Conservation (phyloP, 176 grass and related monocot species). For the Coix lacrymajobi region DNA sequence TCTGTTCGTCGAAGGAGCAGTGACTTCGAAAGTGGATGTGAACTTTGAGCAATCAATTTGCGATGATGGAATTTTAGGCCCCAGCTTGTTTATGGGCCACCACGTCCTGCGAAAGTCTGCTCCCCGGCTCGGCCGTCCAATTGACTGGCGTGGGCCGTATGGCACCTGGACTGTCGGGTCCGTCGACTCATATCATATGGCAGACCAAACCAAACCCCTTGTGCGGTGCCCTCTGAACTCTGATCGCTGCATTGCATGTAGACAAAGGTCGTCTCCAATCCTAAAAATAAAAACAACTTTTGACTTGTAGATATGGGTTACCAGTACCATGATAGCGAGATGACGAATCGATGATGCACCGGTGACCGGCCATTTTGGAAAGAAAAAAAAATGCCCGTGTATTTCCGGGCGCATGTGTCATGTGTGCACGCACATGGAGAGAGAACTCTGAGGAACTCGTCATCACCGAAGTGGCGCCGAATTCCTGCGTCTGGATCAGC, state of each 20-base stretch:
- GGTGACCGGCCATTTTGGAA: neutral
- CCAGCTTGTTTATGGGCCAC: neutral
- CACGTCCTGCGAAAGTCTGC: neutral
- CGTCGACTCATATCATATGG: neutral
- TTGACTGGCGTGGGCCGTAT: constrained; percentile 3
- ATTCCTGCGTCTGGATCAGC: constrained; percentile 1
- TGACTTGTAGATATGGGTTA: neutral
- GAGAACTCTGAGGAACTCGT: neutral
- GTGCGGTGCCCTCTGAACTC: no score
- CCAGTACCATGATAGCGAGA: neutral
- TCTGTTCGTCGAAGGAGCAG: neutral
- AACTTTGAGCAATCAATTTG: neutral
- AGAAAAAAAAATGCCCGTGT: neutral
- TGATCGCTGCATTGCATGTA: neutral
- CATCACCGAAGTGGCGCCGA: neutral
- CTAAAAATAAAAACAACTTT: neutral
- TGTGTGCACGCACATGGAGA: neutral
- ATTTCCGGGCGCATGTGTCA: neutral
- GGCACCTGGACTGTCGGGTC: constrained; percentile 1
- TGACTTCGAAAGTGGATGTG: neutral
- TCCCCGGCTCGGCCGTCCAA: neutral
- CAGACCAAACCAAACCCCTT: neutral
- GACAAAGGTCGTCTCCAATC: no score
- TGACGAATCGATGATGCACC: neutral
- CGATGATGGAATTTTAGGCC: neutral